Base-by-base conservation (phyloP, 2,329 filamentous ascomycete genomes). In the Calonectria hongkongensis region DNA sequence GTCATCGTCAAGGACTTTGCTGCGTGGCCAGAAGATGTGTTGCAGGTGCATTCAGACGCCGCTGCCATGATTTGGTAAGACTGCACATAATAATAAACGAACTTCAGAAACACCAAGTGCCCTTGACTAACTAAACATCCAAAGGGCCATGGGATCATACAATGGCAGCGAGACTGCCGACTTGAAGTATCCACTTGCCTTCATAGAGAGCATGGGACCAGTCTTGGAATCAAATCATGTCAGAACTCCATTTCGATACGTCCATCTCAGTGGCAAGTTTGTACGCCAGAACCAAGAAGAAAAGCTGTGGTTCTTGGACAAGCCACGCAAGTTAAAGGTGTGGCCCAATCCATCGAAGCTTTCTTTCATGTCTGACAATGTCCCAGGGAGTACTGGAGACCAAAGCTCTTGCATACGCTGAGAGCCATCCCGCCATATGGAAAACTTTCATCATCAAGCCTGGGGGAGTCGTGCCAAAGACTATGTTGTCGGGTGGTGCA, bases 191-290 rank as follows among this genome's bases (percentile, higher is more conserved):
- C 78, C 78, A 1, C 50, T 73, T 39, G 73, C 74, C 0, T 79
- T 79, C 13, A 60, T 78, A 18, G 30, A 45, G 6, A 62, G 68
- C 0, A 76, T 79, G 21, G 69, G 48, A 0, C 41, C 18, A 2
- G 67, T 78, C 6, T 33, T 79, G 0, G 48, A 75, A 16, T 56
- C 70, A 4, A 70, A 66, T 0, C 64, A 63, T 0, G 50, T 15
- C 1, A 36, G 68, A 9, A 15, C 71, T 0, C 75, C 13, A 2
- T 84, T 84, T 30, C 76, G 77, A 47, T 83, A 78, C 41, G 75
- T 84, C 3, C 82, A 82, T 45, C 71, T 84, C 6, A 83, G 83
- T 47, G 83, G 83, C 2, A 81, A 78, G 16, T 83, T 82, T 36
- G 82, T 83, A 0, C 73, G 77, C 13, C 81, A 80, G 21, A 75